Base-by-base conservation (phyloP, 2,329 filamentous ascomycete genomes). In the Botrytis sinoallii region DNA sequence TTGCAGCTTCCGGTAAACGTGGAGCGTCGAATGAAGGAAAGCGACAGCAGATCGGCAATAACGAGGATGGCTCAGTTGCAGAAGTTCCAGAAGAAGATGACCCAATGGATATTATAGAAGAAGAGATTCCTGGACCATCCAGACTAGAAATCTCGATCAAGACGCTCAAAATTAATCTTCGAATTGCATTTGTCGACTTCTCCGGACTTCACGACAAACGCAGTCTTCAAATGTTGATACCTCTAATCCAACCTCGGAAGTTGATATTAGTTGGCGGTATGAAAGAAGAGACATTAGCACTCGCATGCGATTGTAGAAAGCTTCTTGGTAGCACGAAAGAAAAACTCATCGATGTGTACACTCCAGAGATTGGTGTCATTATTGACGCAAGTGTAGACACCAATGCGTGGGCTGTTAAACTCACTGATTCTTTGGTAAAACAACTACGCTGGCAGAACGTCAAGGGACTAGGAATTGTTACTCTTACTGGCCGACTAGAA, bases 341-440 rank as follows among this genome's bases (percentile, higher is more conserved):
- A 60, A 85, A 86, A 55, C 87, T 76, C 7, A 74, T 90, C 52
- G 91, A 95, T 76, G 93, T 99, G 8, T 95, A 95, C 81, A 94
- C 93, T 0, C 96, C 96, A 1, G 83, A 85, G 16, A 85, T 93
- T n/a, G 94, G 94, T 38, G 85, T 88, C 48, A 85, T 87, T 22
- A 87, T 99, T 60, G 91, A 99, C 82, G 96, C 95, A 20, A 98
- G 95, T 80, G 95, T 98, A 60, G 96, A 99, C 81, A 98, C 95
- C 8, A 98, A 98, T 81, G 95, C 96, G 6, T 99, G 97, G 96
- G 91, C 93, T 38, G 93, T 99, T 75, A 97, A 95, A 82, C 87
- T 99, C 29, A 94, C 93, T 67, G 93, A 95, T 77, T 85, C 89
- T 63, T 89, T 99, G 32, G 92, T 97, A 74, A 93, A 93, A 83